Base-by-base conservation (phyloP, 208 protist species). In the Leishmania amazonensis region DNA sequence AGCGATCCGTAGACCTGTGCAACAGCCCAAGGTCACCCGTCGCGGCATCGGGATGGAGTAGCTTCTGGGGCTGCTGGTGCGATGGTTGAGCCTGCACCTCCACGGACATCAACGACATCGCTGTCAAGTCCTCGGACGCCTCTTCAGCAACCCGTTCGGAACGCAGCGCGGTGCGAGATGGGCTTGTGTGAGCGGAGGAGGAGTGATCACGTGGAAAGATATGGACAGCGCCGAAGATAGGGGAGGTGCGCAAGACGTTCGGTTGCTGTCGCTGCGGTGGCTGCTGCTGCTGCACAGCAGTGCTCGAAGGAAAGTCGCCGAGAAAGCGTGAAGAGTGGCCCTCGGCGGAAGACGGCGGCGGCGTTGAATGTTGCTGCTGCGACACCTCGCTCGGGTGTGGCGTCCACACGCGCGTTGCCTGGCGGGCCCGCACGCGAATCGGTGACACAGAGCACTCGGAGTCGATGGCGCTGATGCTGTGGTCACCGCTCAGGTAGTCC, bases 331-430 rank as follows among this genome's bases (percentile, higher is more conserved):
- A 74, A 38, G 70, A 74, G 28, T 51, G 45, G 28, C 45, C 35
- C 3, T 74, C 70, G 1, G 17, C 38, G 40, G 28, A 74, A 6
- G 76, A 78, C 8, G 71, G 47, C 19, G 19, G 49, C 9, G 31
- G 68, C 31, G 17, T 51, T 1, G 75, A 7, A 17, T 73, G 71
- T 1, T 42, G 49, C 73, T 40, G 47, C 71, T 76, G 81, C 58
- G 81, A 81, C 24, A 54, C 51, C 8, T 85, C 81, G 45, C 76
- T 78, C 15, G 71, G 21, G 40, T 81, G 76, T 38, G 81, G 76
- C 11, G 70, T 81, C 81, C 81, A 85, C 3, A 81, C 81, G 28
- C 81, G 81, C 60, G 81, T 85, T 21, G 81, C 81, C 71, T 85
- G 76, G 5, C 38, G 51, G 8, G 76, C 81, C 13, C 75, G 76